Evolutionary conservation across 805 yeast species (phyloP).

Genomic region (Cyberlindnera galapagoensis): DNA sequence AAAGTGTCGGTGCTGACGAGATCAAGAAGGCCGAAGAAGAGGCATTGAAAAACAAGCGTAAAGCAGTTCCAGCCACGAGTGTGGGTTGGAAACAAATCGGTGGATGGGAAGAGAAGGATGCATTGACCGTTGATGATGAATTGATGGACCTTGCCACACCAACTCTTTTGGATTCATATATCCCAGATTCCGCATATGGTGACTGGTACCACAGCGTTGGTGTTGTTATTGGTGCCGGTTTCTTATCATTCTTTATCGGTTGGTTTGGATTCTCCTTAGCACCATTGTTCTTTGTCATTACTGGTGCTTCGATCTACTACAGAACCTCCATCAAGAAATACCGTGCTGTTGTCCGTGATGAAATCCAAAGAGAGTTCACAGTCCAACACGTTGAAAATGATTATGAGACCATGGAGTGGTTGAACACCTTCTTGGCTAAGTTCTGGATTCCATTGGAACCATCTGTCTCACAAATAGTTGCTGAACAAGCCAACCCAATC

Average conservation of each 20-base stretch:
- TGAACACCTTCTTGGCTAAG: slow-evolving; percentile 80
- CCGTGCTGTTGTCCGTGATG: slow-evolving; percentile 67
- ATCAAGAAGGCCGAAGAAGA: slow-evolving; percentile 22
- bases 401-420: slow-evolving; percentile 94
- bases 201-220: slow-evolving; percentile 97
- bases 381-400: slow-evolving; percentile 79
- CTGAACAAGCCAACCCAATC: slow-evolving; percentile 79
- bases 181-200: slow-evolving; percentile 76
- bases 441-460: slow-evolving; percentile 94
- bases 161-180: slow-evolving; percentile 66
- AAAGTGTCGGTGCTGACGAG: slow-evolving; percentile 13
- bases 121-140: slow-evolving; percentile 60
- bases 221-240: slow-evolving; percentile 56
- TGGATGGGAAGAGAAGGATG: slow-evolving; percentile 71
- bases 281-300: slow-evolving; percentile 67
- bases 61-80: slow-evolving; percentile 57
- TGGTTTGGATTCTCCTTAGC: slow-evolving; percentile 71
- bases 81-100: slow-evolving; percentile 96
- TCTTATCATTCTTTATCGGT: slow-evolving; percentile 76
- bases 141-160: slow-evolving; percentile 64
- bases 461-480: slow-evolving; percentile 74
- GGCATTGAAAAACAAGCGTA: slow-evolving; percentile 29
- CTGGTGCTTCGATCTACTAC: slow-evolving; percentile 61
- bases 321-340: slow-evolving; percentile 79
- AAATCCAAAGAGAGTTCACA: slow-evolving; percentile 80